Conservation (phyloP, 2,329 filamentous ascomycete species). For the Penicillium hesseltinei region DNA sequence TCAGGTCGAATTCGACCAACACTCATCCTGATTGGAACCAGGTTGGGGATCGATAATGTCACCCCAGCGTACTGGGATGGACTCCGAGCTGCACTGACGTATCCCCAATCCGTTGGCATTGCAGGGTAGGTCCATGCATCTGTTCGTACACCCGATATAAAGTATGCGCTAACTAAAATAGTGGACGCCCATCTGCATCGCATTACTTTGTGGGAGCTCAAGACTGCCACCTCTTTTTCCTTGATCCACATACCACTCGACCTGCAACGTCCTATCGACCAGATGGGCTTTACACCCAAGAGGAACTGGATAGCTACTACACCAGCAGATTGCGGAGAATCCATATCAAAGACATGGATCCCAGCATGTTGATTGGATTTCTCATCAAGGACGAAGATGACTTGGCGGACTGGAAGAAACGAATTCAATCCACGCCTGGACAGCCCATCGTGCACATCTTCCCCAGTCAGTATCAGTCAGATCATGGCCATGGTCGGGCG, state of each 20-base stretch:
- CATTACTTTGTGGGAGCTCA: constrained; percentile 73
- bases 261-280: constrained; percentile 65
- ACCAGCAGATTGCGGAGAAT: constrained; percentile 79
- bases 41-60: constrained; percentile 89
- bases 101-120: constrained; percentile 91
- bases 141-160: neutral
- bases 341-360: constrained; percentile 90
- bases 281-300: constrained; percentile 57
- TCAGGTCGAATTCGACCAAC: constrained; percentile 73
- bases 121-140: constrained; percentile 64
- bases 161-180: constrained; percentile 42
- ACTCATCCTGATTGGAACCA: constrained; percentile 81
- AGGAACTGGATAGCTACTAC: constrained; percentile 81
- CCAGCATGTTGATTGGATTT: constrained; percentile 95
- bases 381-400: constrained; percentile 79
- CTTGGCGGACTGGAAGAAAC: constrained; percentile 76
- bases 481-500: constrained; percentile 58
- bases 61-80: constrained; percentile 94
- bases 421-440: constrained; percentile 71
- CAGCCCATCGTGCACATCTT: constrained; percentile 85
- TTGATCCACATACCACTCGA: constrained; percentile 88
- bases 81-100: constrained; percentile 78
- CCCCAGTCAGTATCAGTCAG: constrained; percentile 62
- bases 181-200: constrained; percentile 87
- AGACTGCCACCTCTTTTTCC: constrained; percentile 82